Conservation (phyloP, 805 yeast species). For the Metschnikowia proteae region DNA sequence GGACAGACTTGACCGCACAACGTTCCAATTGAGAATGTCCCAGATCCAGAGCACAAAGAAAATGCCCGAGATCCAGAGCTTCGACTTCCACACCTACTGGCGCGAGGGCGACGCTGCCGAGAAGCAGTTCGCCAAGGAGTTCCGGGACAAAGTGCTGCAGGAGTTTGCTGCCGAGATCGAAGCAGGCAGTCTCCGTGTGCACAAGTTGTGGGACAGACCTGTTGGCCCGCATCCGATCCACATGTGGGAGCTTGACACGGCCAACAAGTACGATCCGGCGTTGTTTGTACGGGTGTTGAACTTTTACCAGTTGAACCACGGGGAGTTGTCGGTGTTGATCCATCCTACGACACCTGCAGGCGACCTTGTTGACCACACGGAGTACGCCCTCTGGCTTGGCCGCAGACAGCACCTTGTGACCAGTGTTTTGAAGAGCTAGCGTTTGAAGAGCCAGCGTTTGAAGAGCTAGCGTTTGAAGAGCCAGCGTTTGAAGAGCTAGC, state of each 20-base stretch:
- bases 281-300: slow-evolving; percentile 44
- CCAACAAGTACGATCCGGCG: slow-evolving; percentile 31
- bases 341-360: slow-evolving; percentile 48
- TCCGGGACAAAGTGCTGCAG: slow-evolving; percentile 37
- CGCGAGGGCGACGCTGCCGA: slow-evolving; percentile 32
- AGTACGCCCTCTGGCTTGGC: slow-evolving; percentile 57
- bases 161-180: slow-evolving; percentile 43
- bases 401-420: slow-evolving; percentile 26
- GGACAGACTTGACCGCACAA: neutral
- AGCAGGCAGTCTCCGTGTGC: slow-evolving; percentile 39
- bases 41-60: too few relatives aligned
- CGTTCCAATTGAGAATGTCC: too few relatives aligned
- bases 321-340: slow-evolving; percentile 47
- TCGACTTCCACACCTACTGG: slow-evolving; percentile 58
- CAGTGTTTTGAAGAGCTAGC: neutral
- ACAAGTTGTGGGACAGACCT: slow-evolving; percentile 44
- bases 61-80: slow-evolving; percentile 19
- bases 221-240: slow-evolving; percentile 58
- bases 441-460: too few relatives aligned
- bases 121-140: slow-evolving; percentile 29
- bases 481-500: too few relatives aligned
- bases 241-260: slow-evolving; percentile 56
- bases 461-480: too few relatives aligned
- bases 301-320: slow-evolving; percentile 52
- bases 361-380: slow-evolving; percentile 48